These are phyloP conservation scores for Penicillium manginii DNA, from an alignment of 495 filamentous ascomycete species.

Conservation along the genomic window DNA sequence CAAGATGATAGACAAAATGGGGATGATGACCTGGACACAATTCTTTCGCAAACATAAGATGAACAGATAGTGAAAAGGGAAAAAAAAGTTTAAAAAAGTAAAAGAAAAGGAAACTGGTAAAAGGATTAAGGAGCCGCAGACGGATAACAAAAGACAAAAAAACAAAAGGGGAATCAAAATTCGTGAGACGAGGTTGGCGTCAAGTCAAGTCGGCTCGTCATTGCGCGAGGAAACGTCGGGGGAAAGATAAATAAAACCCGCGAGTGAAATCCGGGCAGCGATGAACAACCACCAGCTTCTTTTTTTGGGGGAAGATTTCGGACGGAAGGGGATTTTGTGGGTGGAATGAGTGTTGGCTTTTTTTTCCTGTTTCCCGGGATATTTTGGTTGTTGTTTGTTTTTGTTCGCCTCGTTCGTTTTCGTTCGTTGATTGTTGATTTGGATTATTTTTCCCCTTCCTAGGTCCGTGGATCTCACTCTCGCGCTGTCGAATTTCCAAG, in stretches of 20 bases:
- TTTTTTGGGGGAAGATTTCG: not conserved
- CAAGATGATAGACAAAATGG: constrained; percentile 27
- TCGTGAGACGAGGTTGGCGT: constrained; percentile 51
- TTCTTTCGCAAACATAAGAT: constrained; percentile 26
- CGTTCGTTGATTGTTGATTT: not conserved
- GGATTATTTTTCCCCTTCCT: not conserved
- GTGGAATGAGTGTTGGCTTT: not conserved
- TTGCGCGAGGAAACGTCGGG: constrained; percentile 27
- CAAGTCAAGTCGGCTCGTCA: constrained; percentile 38
- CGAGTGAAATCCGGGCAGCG: not conserved
- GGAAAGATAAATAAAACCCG: constrained; percentile 4
- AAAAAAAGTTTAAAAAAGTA: constrained; percentile 19
- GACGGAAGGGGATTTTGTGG: not conserved
- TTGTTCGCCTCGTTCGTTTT: not conserved
- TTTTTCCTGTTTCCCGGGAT: not conserved
- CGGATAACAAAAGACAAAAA: constrained; percentile 31
- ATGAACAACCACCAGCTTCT: constrained; percentile 1
- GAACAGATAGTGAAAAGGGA: constrained; percentile 13
- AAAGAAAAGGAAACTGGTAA: not conserved
- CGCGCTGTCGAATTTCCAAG: not conserved
- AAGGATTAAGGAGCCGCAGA: constrained; percentile 15
- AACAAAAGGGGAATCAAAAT: constrained; percentile 54
- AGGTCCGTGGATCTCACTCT: not conserved
- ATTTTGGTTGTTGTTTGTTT: not conserved
- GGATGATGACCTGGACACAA: constrained; percentile 19